phyloP scores from a whole-genome alignment of 2,329 filamentous ascomycete genomes.

The Nakataea oryzae region DNA sequence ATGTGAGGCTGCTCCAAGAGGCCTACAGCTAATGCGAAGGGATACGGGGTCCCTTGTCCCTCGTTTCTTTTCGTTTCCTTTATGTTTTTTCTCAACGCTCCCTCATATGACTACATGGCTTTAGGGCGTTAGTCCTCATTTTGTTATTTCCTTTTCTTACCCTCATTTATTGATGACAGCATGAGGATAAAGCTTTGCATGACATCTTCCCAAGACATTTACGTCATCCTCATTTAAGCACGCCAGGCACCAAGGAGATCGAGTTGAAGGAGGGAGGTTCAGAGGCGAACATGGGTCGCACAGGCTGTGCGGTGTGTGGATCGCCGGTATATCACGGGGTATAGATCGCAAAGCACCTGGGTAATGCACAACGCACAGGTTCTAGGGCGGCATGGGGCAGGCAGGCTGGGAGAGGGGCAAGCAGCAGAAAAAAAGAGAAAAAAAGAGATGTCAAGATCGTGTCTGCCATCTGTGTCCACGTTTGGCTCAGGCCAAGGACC shows the following conservation, averaged over 20 bases:
- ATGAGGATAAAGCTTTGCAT: conserved; percentile 12
- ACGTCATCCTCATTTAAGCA: conserved; percentile 1
- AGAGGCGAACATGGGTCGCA: neutral
- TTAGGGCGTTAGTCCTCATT: conserved; percentile 6
- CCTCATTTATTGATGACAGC: conserved; percentile 16
- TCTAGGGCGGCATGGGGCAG: neutral
- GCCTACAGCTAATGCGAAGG: neutral
- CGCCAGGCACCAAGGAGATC: conserved; percentile 3
- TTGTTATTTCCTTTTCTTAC: neutral
- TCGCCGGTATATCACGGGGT: neutral
- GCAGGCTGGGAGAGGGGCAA: neutral
- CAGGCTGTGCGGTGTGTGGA: neutral
- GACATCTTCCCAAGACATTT: conserved; percentile 6
- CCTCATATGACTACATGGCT: conserved; percentile 8
- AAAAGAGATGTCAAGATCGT: neutral
- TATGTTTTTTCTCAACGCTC: neutral
- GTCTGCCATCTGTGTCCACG: neutral
- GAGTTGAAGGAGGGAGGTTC: neutral
- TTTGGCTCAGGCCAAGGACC: neutral
- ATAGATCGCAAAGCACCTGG: neutral
- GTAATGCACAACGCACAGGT: neutral
- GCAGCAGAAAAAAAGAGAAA: too few species aligned
- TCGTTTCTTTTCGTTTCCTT: neutral
- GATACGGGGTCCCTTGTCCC: neutral
- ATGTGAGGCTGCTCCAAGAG: neutral